phyloP scores from a whole-genome alignment of 169 alveolate species.

The Cryptosporidium sp. region DNA sequence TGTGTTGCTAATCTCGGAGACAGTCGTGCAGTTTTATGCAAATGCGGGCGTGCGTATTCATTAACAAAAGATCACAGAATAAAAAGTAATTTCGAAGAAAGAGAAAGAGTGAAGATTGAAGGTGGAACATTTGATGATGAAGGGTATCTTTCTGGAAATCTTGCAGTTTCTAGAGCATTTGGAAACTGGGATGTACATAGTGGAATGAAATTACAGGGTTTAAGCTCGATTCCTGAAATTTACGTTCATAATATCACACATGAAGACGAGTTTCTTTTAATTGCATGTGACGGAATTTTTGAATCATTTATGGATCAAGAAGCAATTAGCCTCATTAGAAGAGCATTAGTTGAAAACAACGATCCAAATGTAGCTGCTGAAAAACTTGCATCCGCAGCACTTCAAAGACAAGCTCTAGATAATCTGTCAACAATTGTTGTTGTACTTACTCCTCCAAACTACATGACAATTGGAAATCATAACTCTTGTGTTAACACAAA shows the following conservation, averaged over 20 bases:
- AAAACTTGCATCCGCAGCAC: constrained; percentile 79
- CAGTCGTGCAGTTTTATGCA: constrained; percentile 79
- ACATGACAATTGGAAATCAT: not conserved
- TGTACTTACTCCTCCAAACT: constrained; percentile 75
- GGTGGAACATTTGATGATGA: constrained; percentile 80
- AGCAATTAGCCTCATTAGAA: constrained; percentile 76
- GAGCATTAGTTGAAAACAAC: constrained; percentile 60
- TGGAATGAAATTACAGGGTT: constrained; percentile 80
- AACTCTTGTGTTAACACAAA: not conserved
- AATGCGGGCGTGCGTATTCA: constrained; percentile 76
- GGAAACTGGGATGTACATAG: constrained; percentile 76
- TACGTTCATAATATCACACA: constrained; percentile 75
- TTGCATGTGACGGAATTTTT: constrained; percentile 79
- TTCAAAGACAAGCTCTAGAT: constrained; percentile 81
- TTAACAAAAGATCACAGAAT: constrained; percentile 77
- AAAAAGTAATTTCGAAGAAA: constrained; percentile 76
- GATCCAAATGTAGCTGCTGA: constrained; percentile 81
- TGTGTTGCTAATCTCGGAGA: constrained; percentile 79
- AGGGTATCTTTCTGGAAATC: constrained; percentile 75
- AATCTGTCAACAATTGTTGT: constrained; percentile 81
- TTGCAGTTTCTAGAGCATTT: constrained; percentile 80
- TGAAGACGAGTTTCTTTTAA: constrained; percentile 81
- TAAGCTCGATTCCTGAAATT: constrained; percentile 80
- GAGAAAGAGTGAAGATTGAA: constrained; percentile 71
- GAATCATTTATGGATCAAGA: constrained; percentile 77